Conservation (phyloP, 1,284 basidiomycete genomes). For the Puccinia hordei region DNA sequence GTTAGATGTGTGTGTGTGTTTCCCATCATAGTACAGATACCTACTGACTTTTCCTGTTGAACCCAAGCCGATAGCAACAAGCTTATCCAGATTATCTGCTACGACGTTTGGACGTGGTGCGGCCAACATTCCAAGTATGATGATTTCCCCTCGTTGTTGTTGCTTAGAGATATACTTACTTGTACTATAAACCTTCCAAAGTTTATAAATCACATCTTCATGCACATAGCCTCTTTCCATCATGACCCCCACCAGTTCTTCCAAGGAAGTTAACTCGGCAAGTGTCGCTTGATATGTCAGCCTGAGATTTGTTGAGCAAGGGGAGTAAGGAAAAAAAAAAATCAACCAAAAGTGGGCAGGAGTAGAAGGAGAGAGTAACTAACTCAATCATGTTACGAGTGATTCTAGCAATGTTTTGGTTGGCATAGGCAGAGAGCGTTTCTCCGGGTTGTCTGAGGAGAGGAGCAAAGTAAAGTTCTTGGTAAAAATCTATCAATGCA, state of each 20-base stretch:
- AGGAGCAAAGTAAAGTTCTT: conserved; percentile 79
- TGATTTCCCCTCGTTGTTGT: conserved; percentile 89
- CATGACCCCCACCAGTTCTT: conserved; percentile 94
- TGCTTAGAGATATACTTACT: conserved; percentile 72
- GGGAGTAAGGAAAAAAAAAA: too few species aligned
- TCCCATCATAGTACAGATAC: conserved; percentile 18
- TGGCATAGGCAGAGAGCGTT: conserved; percentile 63
- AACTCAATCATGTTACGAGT: conserved; percentile 98
- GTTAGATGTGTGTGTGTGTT: background rate
- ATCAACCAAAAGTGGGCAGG: background rate
- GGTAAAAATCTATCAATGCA: conserved; percentile 85
- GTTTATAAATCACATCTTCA: conserved; percentile 78
- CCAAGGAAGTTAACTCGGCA: conserved; percentile 91
- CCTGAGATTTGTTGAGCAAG: too few species aligned
- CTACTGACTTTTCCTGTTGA: conserved; percentile 64
- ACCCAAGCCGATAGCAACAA: conserved; percentile 87
- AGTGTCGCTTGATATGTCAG: conserved; percentile 82
- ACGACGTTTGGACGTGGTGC: conserved; percentile 79
- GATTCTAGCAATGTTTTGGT: conserved; percentile 87
- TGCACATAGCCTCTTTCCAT: conserved; percentile 78
- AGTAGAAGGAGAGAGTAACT: conserved; percentile 9
- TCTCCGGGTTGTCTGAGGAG: conserved; percentile 61
- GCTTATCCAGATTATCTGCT: conserved; percentile 77
- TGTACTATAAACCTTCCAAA: conserved; percentile 90
- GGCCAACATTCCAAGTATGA: conserved; percentile 93